Percentiles rank a stretch among this genome's conserved stretches.
Conservation (phyloP, 257 asterid genomes). For the Linaria vulgaris region DNA sequence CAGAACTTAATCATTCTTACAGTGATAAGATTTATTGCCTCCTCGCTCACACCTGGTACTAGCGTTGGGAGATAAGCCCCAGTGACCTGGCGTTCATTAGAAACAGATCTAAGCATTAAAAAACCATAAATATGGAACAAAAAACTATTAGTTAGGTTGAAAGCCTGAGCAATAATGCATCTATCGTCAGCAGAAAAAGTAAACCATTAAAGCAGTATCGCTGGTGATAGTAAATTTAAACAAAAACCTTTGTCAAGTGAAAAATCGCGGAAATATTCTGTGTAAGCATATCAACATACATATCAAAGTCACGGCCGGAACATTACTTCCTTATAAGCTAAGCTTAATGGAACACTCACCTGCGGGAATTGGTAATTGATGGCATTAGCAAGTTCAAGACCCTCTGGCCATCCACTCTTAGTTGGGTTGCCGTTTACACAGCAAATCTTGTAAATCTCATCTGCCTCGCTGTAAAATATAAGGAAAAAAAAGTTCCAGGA, state of each 20-base stretch:
- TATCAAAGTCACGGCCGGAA: no score
- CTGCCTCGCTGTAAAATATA: constrained; percentile 59
- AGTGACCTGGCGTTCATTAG: constrained; percentile 36
- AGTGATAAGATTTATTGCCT: constrained; percentile 63
- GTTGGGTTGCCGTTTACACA: constrained; percentile 60
- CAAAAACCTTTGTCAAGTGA: background rate
- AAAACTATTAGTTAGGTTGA: background rate
- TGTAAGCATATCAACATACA: no score
- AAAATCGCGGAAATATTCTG: no score
- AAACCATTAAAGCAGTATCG: no score
- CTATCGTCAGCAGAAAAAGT: background rate
- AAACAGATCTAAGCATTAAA: background rate
- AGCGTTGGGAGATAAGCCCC: constrained; percentile 54
- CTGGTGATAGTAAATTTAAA: no score
- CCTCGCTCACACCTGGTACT: constrained; percentile 77
- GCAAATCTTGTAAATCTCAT: constrained; percentile 65
- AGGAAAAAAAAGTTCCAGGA: no score
- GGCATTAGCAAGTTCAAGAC: constrained; percentile 62
- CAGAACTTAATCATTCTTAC: constrained; percentile 32
- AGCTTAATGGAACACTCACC: constrained; percentile 31
- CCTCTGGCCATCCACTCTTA: constrained; percentile 53
- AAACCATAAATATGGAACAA: background rate
- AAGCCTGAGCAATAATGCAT: background rate
- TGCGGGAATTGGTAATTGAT: constrained; percentile 67
- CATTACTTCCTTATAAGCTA: no score